A percentile compares a stretch with the other conserved stretches of the same genome.
phyloP scores from a whole-genome alignment of 768 basidiomycete genomes.

The Mrakia blollopis region DNA sequence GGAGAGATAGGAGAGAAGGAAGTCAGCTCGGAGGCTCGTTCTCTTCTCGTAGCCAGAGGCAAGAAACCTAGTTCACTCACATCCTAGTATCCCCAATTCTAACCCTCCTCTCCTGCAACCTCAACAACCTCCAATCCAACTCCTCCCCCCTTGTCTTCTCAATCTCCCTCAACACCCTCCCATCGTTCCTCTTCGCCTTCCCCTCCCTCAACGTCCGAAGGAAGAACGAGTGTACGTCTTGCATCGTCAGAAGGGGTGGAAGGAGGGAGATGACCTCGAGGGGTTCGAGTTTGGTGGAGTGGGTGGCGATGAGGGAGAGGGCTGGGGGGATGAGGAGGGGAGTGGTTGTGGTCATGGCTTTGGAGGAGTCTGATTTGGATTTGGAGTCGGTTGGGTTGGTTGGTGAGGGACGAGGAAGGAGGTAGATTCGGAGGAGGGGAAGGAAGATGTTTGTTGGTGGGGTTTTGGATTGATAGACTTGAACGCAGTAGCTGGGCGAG shows the following conservation, averaged over 20 bases:
- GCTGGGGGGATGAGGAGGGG: slow-evolving; percentile 66
- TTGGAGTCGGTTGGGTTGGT: slow-evolving; percentile 33
- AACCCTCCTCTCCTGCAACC: slow-evolving; percentile 71
- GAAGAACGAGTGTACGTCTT: slow-evolving; percentile 73
- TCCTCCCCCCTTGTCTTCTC: slow-evolving; percentile 72
- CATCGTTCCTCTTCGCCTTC: slow-evolving; percentile 59
- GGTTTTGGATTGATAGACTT: slow-evolving; percentile 59
- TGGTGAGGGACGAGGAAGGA: slow-evolving; percentile 57
- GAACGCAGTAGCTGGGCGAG: slow-evolving; percentile 74
- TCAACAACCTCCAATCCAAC: slow-evolving; percentile 65
- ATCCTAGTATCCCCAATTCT: slow-evolving; percentile 88
- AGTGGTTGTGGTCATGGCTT: slow-evolving; percentile 36
- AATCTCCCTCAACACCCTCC: slow-evolving; percentile 63
- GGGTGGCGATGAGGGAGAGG: slow-evolving; percentile 76
- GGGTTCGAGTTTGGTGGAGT: slow-evolving; percentile 74
- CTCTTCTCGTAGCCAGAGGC: not conserved
- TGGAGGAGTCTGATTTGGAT: no score
- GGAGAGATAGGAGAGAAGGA: slow-evolving; percentile 11
- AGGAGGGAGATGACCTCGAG: slow-evolving; percentile 76
- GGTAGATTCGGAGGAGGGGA: slow-evolving; percentile 77
- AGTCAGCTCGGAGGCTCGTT: slow-evolving; percentile 1
- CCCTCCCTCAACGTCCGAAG: slow-evolving; percentile 59
- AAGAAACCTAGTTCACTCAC: slow-evolving; percentile 53
- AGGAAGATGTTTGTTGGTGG: slow-evolving; percentile 64
- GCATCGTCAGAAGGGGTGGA: slow-evolving; percentile 80